These are phyloP conservation scores for Penicillium sp. DNA, from an alignment of 2,329 filamentous ascomycete species.

Conservation along the genomic window DNA sequence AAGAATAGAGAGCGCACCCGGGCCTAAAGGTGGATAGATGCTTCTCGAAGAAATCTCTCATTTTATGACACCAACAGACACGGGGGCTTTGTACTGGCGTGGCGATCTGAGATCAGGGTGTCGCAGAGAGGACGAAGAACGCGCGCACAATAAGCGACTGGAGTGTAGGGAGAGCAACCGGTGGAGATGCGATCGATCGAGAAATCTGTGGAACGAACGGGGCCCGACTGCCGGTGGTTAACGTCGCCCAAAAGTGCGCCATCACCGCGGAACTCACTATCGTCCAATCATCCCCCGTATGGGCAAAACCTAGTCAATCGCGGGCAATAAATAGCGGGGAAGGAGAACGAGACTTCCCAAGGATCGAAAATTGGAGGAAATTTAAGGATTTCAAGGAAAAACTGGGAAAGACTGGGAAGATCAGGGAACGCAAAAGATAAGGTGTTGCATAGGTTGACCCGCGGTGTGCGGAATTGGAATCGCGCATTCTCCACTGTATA, in stretches of 20 bases:
- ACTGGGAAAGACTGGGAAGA: neutral
- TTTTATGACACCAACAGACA: conserved; percentile 28
- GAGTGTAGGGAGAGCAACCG: neutral
- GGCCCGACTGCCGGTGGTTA: conserved; percentile 9
- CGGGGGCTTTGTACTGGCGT: conserved; percentile 3
- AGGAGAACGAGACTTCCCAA: neutral
- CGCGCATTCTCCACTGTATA: neutral
- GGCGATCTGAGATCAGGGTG: conserved; percentile 5
- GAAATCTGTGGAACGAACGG: conserved; percentile 6
- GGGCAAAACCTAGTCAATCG: neutral
- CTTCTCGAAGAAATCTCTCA: conserved; percentile 28
- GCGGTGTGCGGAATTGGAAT: neutral
- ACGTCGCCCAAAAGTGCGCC: conserved; percentile 7
- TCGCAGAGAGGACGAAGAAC: neutral
- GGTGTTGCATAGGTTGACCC: neutral
- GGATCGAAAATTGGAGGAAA: neutral
- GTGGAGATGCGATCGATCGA: conserved; percentile 5
- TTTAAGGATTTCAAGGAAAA: neutral
- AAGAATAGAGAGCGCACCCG: conserved; percentile 21
- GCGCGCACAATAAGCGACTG: neutral
- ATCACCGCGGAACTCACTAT: conserved; percentile 1
- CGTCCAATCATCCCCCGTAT: neutral
- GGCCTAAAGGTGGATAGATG: conserved; percentile 27
- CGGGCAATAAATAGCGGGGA: neutral
- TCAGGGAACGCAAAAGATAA: conserved; percentile 3